Evolutionary conservation across 2,329 filamentous ascomycete genomes (phyloP), one percentile per base, ranked within the genome.

Genomic region (Hypoxylon rubiginosum): DNA sequence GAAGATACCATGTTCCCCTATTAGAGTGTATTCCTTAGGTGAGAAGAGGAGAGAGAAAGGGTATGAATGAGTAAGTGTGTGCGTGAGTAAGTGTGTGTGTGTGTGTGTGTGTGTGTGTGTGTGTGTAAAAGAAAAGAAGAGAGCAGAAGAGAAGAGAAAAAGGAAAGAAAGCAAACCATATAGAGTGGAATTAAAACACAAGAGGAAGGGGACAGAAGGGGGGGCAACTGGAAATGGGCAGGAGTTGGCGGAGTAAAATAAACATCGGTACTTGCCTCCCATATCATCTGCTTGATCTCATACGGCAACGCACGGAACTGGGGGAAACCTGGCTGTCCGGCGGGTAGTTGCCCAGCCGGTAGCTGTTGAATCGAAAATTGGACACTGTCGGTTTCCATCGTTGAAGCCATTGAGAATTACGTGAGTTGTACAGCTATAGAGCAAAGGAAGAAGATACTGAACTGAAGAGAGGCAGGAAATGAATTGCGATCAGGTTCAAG

Each of bases 261-360:
- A 39, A 24, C 19, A n/a, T 17, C n/a, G 3, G 17, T 13, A 50
- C 58, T 17, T 51, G 58, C 63, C 32, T 58, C n/a, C 57, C 58
- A 66, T 34, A 66, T 46, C 21, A 19, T 41, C 3, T 8, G 4
- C 2, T 19, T 53, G 19, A 66, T 10, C 4, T 55, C 11, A 1
- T 1, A 1, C 4, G 63, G 58, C 2, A 62, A 34, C 1, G 1
- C 7, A 7, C 4, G 1, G 36, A 66, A 62, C n/a, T 45, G 28
- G 1, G 53, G 26, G 10, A 66, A 58, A 19, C n/a, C 39, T 10
- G 3, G 9, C 4, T 6, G n/a, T 17, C 15, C 2, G 4, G 10
- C 21, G 4, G 21, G 21, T 4, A 24, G 32, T 9, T 36, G 15
- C 8, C 1, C 5, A 41, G 39, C 39, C 13, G 15, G 2, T 4